Evolutionary conservation across 73 alveolate genomes (phyloP), one percentile per base, ranked within the genome.

Genomic region (Paramecium caudatum): DNA sequence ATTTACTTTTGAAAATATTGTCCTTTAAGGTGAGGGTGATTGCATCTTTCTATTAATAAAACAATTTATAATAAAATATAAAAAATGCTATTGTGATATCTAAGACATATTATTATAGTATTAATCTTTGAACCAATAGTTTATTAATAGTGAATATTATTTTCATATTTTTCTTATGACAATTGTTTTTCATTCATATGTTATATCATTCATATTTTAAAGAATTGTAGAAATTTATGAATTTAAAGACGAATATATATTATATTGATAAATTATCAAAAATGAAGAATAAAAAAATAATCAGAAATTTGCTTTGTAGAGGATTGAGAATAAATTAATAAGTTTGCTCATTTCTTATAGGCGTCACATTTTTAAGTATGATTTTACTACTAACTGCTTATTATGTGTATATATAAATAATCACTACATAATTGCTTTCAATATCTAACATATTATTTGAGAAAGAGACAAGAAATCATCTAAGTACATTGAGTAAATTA

Each of bases 1-100:
- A 55, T 55, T 23, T 55, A 55, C 80, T 55, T 55, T 55, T 55
- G 23, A 37, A 6, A 6, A n/a, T n/a, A n/a, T 7, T 0, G n/a
- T 19, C 17, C 80, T 21, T 55, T 55, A 27, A 23, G 80, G 80
- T 55, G 80, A 55, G 80, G 80, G 30, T 55, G 23, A 43, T 55
- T 55, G 23, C 80, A 55, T 55, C n/a, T n/a, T n/a, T n/a, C n/a
- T n/a, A n/a, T n/a, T n/a, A n/a, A n/a, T n/a, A n/a, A n/a, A n/a
- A n/a, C n/a, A n/a, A n/a, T n/a, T n/a, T n/a, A n/a, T n/a, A n/a
- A n/a, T n/a, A n/a, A n/a, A n/a, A n/a, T n/a, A n/a, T n/a, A n/a
- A n/a, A n/a, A n/a, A n/a, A n/a, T n/a, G n/a, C n/a, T n/a, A n/a
- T n/a, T n/a, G n/a, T n/a, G n/a, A n/a, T n/a, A n/a, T n/a, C n/a